These are phyloP conservation scores for Talaromyces sp. DNA, from an alignment of 2,329 filamentous ascomycete species.

Conservation along the genomic window DNA sequence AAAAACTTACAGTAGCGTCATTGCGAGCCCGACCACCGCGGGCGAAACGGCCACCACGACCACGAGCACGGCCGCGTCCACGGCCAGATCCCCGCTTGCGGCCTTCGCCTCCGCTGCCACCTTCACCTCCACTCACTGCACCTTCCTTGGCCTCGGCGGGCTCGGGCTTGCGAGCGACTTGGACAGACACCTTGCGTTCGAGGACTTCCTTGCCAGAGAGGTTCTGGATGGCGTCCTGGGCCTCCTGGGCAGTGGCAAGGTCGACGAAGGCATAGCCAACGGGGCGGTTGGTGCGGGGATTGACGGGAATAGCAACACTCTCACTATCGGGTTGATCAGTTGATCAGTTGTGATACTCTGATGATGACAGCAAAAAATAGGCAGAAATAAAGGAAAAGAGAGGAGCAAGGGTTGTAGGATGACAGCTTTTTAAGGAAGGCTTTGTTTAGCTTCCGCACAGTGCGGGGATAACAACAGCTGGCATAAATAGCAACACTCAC, in stretches of 20 bases:
- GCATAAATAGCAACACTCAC: not conserved
- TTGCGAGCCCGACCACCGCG: slow-evolving; percentile 66
- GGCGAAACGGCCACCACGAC: slow-evolving; percentile 61
- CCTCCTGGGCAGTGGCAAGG: slow-evolving; percentile 88
- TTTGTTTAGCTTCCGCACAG: not conserved
- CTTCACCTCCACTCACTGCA: slow-evolving; percentile 68
- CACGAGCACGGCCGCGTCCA: slow-evolving; percentile 59
- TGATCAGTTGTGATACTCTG: not conserved
- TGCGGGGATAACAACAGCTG: not conserved
- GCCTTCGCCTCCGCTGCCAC: slow-evolving; percentile 61
- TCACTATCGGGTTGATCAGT: slow-evolving; percentile 68
- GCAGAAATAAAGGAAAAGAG: not conserved
- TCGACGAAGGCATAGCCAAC: slow-evolving; percentile 99
- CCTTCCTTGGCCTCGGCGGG: slow-evolving; percentile 74
- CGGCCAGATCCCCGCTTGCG: slow-evolving; percentile 55
- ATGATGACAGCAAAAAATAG: not conserved
- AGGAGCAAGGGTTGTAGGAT: not conserved
- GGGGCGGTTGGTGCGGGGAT: slow-evolving; percentile 95
- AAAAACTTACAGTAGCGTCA: slow-evolving; percentile 50
- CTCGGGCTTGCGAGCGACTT: slow-evolving; percentile 97
- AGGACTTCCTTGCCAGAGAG: slow-evolving; percentile 97
- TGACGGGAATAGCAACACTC: slow-evolving; percentile 98
- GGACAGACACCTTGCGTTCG: slow-evolving; percentile 97
- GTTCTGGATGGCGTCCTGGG: slow-evolving; percentile 89
- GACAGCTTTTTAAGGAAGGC: not conserved